Base-by-base conservation (phyloP, 768 basidiomycete genomes). In the Boletus sp. region DNA sequence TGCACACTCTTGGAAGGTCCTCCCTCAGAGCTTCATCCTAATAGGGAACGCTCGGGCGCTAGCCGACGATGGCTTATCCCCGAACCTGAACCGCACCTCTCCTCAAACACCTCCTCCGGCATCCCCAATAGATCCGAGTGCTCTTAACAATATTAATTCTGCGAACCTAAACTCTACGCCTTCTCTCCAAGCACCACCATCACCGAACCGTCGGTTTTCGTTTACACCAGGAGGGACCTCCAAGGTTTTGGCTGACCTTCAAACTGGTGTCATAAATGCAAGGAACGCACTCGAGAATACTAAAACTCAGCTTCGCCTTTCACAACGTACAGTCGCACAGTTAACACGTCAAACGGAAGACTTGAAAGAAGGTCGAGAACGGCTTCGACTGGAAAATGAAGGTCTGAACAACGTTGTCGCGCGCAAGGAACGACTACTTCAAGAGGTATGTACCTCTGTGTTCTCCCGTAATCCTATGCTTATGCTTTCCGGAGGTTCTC, bases 271-370 rank as follows among this genome's bases (percentile, higher is more conserved):
- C 7, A 77, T 86, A 44, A 86, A 87, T 60, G 88, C 90, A 30
- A 80, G 85, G 48, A 87, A 84, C 58, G 90, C 90, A 49, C 76
- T 95, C 55, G 93, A 95, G 70, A 92, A 92, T 67, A 92, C 93
- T 11, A 90, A 91, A 67, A 75, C 82, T 18, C 93, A 95, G 69
- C 76, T 95, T 45, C 74, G 93, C 57, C 70, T 92, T 41, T 88
- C 88, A 9, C 92, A 95, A 69, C 77, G 92, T 56, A 86, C 84
- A 47, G 93, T 94, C 11, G 90, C 90, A 30, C 87, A 90, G 69
- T 72, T 94, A 42, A 93, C 92, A 39, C 77, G 92, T 44, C 90
- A 90, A 72, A 88, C 87, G 28, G 93, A 94, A 69, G 93, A 95
- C 70, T 70, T 94, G 68, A 94, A 93, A 69, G 93, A 94, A 69